phyloP scores from a whole-genome alignment of 2,329 filamentous ascomycete genomes.

The Tothia fuscella region DNA sequence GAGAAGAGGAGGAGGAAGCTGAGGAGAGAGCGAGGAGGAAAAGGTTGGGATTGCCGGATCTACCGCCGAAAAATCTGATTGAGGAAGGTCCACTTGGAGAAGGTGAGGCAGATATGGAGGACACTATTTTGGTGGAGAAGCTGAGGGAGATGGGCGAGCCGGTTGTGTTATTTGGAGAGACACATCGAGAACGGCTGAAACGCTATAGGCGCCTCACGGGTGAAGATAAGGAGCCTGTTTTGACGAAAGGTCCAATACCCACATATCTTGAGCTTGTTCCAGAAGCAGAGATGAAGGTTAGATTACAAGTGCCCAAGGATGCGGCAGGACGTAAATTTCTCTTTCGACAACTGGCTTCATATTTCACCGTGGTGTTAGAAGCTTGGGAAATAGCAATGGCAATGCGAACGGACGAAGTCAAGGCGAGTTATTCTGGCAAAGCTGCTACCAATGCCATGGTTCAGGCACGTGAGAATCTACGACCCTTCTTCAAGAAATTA shows the following conservation, averaged over 20 bases:
- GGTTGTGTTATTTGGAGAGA: constrained; percentile 67
- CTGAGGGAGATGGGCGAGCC: constrained; percentile 66
- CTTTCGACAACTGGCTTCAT: constrained; percentile 79
- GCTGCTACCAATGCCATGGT: constrained; percentile 75
- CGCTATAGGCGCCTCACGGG: constrained; percentile 55
- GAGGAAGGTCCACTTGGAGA: constrained; percentile 27
- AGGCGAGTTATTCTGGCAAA: constrained; percentile 67
- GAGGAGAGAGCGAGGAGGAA: constrained; percentile 63
- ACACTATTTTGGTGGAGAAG: constrained; percentile 56
- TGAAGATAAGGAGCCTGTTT: constrained; percentile 29
- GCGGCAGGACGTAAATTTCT: constrained; percentile 56
- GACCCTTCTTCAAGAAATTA: constrained; percentile 78
- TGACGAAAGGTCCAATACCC: constrained; percentile 70
- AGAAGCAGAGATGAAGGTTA: constrained; percentile 81
- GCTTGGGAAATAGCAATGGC: constrained; percentile 77
- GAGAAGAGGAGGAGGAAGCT: constrained; percentile 61
- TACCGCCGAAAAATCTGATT: constrained; percentile 40
- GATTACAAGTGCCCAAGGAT: constrained; percentile 49
- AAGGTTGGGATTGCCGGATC: constrained; percentile 67
- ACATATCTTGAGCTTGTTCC: constrained; percentile 70
- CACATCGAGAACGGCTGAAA: constrained; percentile 53
- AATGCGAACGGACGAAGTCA: constrained; percentile 41
- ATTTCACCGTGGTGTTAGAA: constrained; percentile 88
- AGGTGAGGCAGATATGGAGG: constrained; percentile 50
- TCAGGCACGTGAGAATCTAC: constrained; percentile 77